phyloP scores from a whole-genome alignment of 768 basidiomycete genomes.

The Mycena galericulata region DNA sequence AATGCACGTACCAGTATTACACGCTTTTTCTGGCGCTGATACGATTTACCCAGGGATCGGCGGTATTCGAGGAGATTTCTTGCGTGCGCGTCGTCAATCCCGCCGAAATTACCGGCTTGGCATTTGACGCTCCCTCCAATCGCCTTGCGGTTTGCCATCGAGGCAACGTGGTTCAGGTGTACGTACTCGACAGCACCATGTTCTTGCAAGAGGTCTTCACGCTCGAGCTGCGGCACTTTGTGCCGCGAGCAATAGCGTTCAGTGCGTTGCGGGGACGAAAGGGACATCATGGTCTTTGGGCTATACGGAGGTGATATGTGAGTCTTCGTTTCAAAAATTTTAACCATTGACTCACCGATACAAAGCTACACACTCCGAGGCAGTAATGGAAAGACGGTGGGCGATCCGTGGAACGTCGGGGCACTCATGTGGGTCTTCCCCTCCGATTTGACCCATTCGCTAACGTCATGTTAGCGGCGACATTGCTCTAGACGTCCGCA shows the following conservation, averaged over 20 bases:
- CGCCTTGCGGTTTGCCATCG: constrained; percentile 37
- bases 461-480: constrained; percentile 24
- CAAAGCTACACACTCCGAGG: constrained; percentile 34
- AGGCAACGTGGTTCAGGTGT: constrained; percentile 34
- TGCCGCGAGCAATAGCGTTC: constrained; percentile 37
- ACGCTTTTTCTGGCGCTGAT: constrained; percentile 1
- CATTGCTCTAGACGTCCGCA: constrained; percentile 20
- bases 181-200: constrained; percentile 30
- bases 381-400: constrained; percentile 19
- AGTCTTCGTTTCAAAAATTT: constrained; percentile 18
- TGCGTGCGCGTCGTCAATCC: constrained; percentile 32
- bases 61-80: constrained; percentile 31
- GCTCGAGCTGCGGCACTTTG: constrained; percentile 22
- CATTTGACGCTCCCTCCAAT: constrained; percentile 34
- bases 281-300: constrained; percentile 34
- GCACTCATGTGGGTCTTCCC: constrained; percentile 32
- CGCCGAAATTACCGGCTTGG: constrained; percentile 37
- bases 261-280: constrained; percentile 21
- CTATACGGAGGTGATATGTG: constrained; percentile 37
- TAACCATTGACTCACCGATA: constrained; percentile 5
- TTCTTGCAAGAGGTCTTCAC: constrained; percentile 31
- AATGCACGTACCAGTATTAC: constrained; percentile 22
- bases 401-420: constrained; percentile 25
- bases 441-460: constrained; percentile 4
- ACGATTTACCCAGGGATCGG: constrained; percentile 14